Percentiles rank a stretch among this genome's conserved stretches.
phyloP scores from a whole-genome alignment of 495 filamentous ascomycete species.

The Clavariopsis aquatica region DNA sequence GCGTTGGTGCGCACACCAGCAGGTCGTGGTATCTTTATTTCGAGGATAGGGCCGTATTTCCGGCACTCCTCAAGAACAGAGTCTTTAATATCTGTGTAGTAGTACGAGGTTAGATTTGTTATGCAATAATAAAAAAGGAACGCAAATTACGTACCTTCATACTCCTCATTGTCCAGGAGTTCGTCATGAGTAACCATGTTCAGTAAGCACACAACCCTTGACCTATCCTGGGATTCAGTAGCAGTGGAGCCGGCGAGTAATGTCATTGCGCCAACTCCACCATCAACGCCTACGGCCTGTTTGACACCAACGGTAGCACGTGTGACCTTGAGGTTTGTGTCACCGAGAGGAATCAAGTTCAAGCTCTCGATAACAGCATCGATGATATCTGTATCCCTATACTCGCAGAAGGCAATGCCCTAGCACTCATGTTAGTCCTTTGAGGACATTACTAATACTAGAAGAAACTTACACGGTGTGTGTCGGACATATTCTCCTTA shows the following conservation, averaged over 20 bases:
- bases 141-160: constrained; percentile 66
- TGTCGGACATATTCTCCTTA: constrained; percentile 81
- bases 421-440: constrained; percentile 41
- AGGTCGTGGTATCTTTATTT: constrained; percentile 89
- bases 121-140: neutral
- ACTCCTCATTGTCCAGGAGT: constrained; percentile 88
- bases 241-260: constrained; percentile 95
- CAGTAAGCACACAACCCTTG: constrained; percentile 82
- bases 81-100: constrained; percentile 77
- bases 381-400: constrained; percentile 72
- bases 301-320: constrained; percentile 90
- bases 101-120: neutral
- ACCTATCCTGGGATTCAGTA: constrained; percentile 64
- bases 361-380: constrained; percentile 87
- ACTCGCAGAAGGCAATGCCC: constrained; percentile 98
- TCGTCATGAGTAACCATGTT: constrained; percentile 99
- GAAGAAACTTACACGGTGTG: constrained; percentile 74
- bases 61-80: constrained; percentile 88
- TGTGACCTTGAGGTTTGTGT: constrained; percentile 77
- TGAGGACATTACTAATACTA: constrained; percentile 15
- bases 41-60: constrained; percentile 82
- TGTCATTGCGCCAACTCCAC: constrained; percentile 97
- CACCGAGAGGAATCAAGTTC: constrained; percentile 88
- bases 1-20: constrained; percentile 75
- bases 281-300: constrained; percentile 85